Base-by-base conservation (phyloP, 345 rosid species). In the Sonneratia caseolaris region DNA sequence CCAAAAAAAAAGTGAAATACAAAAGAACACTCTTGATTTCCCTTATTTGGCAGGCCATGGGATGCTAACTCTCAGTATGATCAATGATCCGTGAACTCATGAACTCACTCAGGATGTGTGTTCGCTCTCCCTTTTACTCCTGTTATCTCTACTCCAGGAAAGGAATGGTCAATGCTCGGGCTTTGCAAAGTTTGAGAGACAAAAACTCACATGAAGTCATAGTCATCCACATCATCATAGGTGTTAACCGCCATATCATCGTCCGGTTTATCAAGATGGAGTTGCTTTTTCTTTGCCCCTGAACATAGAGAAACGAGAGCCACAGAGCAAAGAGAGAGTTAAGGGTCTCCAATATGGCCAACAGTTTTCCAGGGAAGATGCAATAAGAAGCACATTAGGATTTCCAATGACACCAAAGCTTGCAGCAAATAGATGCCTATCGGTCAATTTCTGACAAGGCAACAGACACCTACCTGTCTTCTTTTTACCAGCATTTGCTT, bases 201-300 rank as follows among this genome's bases (percentile, higher is more conserved):
- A 67, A 66, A 51, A 35, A 66, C 42, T 89, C 83, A 92, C 99
- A 95, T 95, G 77, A 95, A 95, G 74, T 92, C 99, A 12, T 74
- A 86, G 35, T 95, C 98, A 37, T 95, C 97, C 22, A 81, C 70
- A 21, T 83, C 90, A 56, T 81, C 86, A n/a, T 86, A 90, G 49
- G 83, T 59, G 71, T 79, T 76, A 55, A 73, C 83, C 73, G 69
- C 94, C 59, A 92, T 36, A 76, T 90, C 94, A 43, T 92, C 96
- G 15, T 89, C 88, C 0, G 92, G 85, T 77, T 82, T 95, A 77
- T 89, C 97, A 5, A 92, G 81, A 68, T 76, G 88, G 49, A 90
- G 90, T 75, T 92, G 94, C 79, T 95, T 95, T 76, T 91, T 94
- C 89, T 88, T 95, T 57, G 84, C 91, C 73, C 84, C 85, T 80